These are phyloP conservation scores for Esteya vermicola DNA, from an alignment of 2,329 filamentous ascomycete species.

Conservation along the genomic window DNA sequence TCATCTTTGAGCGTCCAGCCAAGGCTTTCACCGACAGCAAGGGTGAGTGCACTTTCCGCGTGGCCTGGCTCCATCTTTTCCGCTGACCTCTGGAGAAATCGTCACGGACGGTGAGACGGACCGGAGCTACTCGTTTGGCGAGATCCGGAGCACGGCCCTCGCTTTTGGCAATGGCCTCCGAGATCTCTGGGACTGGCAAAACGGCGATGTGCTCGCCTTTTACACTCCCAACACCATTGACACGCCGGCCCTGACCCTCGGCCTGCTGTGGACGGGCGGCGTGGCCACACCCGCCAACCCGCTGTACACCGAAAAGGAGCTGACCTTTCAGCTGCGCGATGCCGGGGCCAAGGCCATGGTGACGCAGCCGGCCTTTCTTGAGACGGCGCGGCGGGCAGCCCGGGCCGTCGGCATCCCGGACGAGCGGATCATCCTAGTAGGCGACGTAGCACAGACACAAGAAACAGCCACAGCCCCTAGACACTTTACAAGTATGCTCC, in stretches of 20 bases:
- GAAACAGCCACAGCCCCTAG: slow-evolving; percentile 45
- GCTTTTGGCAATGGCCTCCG: slow-evolving; percentile 73
- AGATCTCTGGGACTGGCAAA: slow-evolving; percentile 61
- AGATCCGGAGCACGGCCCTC: slow-evolving; percentile 49
- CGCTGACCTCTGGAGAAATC: slow-evolving; percentile 40
- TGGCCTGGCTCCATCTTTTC: not conserved
- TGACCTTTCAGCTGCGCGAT: slow-evolving; percentile 73
- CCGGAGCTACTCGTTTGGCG: slow-evolving; percentile 53
- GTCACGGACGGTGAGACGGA: slow-evolving; percentile 62
- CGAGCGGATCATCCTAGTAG: slow-evolving; percentile 63
- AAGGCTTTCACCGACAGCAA: slow-evolving; percentile 57
- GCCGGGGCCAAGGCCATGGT: slow-evolving; percentile 59
- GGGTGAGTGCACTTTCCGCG: slow-evolving; percentile 27
- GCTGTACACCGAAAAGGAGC: slow-evolving; percentile 68
- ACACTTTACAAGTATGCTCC: too few relatives aligned
- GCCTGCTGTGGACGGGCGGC: slow-evolving; percentile 71
- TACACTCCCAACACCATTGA: slow-evolving; percentile 83
- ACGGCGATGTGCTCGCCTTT: slow-evolving; percentile 68
- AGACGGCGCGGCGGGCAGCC: slow-evolving; percentile 53
- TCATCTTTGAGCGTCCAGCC: slow-evolving; percentile 59
- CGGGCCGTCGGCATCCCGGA: slow-evolving; percentile 53
- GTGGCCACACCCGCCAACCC: slow-evolving; percentile 78
- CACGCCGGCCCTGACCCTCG: slow-evolving; percentile 62
- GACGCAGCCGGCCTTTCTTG: slow-evolving; percentile 56
- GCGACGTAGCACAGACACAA: too few relatives aligned